phyloP scores from a whole-genome alignment of 2,329 filamentous ascomycete species.

The Botryotinia globosa region DNA sequence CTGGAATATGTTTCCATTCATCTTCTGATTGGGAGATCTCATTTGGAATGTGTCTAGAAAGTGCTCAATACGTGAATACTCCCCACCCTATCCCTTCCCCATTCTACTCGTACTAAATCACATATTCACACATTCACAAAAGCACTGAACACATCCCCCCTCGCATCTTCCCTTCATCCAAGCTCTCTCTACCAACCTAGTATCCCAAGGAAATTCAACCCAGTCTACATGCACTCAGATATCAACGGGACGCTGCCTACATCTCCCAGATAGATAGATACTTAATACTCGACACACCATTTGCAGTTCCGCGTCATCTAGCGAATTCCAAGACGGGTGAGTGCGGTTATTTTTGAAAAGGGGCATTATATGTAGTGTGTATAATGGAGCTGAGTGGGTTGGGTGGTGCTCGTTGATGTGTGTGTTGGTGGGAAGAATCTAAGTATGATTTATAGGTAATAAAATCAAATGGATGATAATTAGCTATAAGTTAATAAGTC shows the following conservation, averaged over 20 bases:
- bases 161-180: too few relatives aligned
- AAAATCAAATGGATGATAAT: too few relatives aligned
- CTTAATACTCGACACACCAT: neutral
- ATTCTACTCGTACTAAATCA: too few relatives aligned
- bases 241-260: neutral
- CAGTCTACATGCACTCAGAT: neutral
- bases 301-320: neutral
- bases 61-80: neutral
- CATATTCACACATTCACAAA: too few relatives aligned
- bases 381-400: neutral
- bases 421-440: neutral
- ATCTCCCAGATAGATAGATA: neutral
- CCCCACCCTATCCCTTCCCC: neutral
- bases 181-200: too few relatives aligned
- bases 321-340: neutral
- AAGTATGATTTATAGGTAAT: neutral
- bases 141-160: too few relatives aligned
- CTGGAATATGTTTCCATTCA: neutral
- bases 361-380: too few relatives aligned
- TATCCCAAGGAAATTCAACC: too few relatives aligned
- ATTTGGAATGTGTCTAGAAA: neutral
- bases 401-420: too few relatives aligned
- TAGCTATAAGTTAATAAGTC: too few relatives aligned
- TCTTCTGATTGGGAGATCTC: neutral
- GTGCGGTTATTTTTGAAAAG: neutral